Base-by-base conservation (phyloP, 306 rosid species). In the Clitoria ternatea region DNA sequence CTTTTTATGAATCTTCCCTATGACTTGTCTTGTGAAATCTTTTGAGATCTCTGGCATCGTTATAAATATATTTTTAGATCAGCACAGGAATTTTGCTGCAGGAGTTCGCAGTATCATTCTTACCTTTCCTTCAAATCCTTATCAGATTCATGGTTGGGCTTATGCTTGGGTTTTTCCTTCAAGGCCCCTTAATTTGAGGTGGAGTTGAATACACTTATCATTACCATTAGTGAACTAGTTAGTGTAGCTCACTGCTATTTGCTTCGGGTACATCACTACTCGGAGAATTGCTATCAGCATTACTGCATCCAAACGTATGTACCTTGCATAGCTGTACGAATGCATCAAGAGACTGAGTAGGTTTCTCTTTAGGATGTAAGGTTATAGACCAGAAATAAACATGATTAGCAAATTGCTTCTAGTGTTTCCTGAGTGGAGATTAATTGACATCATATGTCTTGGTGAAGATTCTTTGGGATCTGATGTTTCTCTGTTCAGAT, bases 391-490 rank as follows among this genome's bases (percentile, higher is more conserved):
- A 47, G 39, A 26, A 29, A 43, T 73, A 29, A 61, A 61, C 22
- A 50, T 39, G 64, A 77, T 77, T 60, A 14, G 72, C 5, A 52
- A 42, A 15, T 43, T 19, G 15, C 60, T 50, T 42, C 61, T 33
- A 12, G 24, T 53, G 39, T 48, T 50, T 79, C 33, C 33, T 66
- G 33, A 66, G 35, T 30, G 29, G 75, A 3, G 73, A 23, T 39
- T 72, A 45, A 56, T 48, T 37, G 61, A 29, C 50, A 47, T 65
- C 37, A 66, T 57, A 47, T 35, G 74, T 66, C 66, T 7, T 17
- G 45, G 18, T 48, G 55, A 63, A 62, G 47, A 42, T 64, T 78
- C 53, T 63, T 45, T 61, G 61, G 72, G 37, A 49, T 64, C 26
- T 64, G 17, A 10, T 50, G 22, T 62, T 61, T 45, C 11, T 49